phyloP scores from a whole-genome alignment of 2,329 filamentous ascomycete genomes.

The Chaetomium sp. region DNA sequence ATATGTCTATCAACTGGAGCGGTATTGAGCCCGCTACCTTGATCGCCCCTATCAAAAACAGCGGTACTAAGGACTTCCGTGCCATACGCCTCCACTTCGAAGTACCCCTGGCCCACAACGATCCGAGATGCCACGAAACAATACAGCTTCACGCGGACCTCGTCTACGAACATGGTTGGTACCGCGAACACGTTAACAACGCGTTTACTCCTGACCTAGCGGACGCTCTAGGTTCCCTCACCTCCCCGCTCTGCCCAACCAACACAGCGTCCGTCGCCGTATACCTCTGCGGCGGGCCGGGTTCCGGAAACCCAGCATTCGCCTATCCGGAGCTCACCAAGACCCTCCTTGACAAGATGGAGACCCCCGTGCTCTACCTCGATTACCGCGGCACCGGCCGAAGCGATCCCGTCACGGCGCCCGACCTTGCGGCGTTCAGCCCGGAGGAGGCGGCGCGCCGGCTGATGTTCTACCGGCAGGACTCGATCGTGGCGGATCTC shows the following conservation, averaged over 20 bases:
- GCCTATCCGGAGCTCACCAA: constrained; percentile 50
- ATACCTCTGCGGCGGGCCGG: constrained; percentile 71
- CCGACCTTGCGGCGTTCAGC: constrained; percentile 46
- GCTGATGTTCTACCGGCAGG: constrained; percentile 68
- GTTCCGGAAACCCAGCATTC: constrained; percentile 49
- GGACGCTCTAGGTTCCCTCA: neutral
- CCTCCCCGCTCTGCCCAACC: neutral
- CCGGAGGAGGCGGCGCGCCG: constrained; percentile 56
- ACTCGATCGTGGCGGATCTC: constrained; percentile 72
- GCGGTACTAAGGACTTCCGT: neutral
- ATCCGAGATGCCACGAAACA: neutral
- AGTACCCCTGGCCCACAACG: neutral
- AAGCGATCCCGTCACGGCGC: constrained; percentile 63
- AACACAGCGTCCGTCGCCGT: constrained; percentile 40
- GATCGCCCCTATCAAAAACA: too few relatives aligned
- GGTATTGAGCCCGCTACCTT: neutral
- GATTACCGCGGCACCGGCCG: constrained; percentile 74
- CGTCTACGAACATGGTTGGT: neutral
- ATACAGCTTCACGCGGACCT: neutral
- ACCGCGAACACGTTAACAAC: too few relatives aligned
- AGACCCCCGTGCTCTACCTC: constrained; percentile 67
- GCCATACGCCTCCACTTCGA: neutral
- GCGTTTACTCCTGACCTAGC: too few relatives aligned
- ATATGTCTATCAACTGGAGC: neutral
- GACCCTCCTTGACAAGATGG: constrained; percentile 60